Evolutionary conservation across 495 filamentous ascomycete genomes (phyloP), one percentile per base, ranked within the genome.

Genomic region (Lasiosphaeria ovina): DNA sequence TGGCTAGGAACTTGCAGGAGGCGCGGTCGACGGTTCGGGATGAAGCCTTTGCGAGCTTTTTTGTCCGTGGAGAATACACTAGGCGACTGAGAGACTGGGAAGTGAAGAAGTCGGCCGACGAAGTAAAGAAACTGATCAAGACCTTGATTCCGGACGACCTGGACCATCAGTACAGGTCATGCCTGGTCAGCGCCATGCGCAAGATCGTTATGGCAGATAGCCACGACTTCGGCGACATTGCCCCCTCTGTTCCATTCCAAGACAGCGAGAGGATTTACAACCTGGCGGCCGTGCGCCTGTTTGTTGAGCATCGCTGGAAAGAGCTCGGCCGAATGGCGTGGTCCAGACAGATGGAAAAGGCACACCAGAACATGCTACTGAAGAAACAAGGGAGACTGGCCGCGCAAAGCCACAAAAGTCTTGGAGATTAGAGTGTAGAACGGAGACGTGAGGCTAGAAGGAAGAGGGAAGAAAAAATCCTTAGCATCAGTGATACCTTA

Each of bases 141-240:
- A 55, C 55, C 6, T 11, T 63, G 4, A 57, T 76, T 11, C 74
- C 75, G 1, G 40, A 14, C 0, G 33, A 49, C 1, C 55, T 66
- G 12, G 61, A 73, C 0, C 44, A 32, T 6, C 35, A 60, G 7
- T 60, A 51, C 33, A 68, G 71, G 12, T 54, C 67, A 9, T 60
- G 65, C 51, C 36, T 72, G 61, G 49, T 67, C 32, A 51, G 51
- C 16, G 71, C 71, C 49, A 38, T 81, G 58, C 64, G 62, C 63
- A 71, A 74, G 60, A 78, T 79, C 51, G 51, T 79, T 33, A 48
- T 79, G 55, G 55, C 67, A 7, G 72, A 66, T 6, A 71, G 78
- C 54, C 6, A 55, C 2, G 71, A 59, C 6, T 70, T 76, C 6
- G 76, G 72, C 24, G 24, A 24, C 0, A 57, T 69, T 24, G 33